A percentile compares a stretch with the other conserved stretches of the same genome.
These are phyloP conservation scores for Mesembryanthemum crystallinum DNA, from an alignment of 148 eudicot genomes.

Conservation along the genomic window DNA sequence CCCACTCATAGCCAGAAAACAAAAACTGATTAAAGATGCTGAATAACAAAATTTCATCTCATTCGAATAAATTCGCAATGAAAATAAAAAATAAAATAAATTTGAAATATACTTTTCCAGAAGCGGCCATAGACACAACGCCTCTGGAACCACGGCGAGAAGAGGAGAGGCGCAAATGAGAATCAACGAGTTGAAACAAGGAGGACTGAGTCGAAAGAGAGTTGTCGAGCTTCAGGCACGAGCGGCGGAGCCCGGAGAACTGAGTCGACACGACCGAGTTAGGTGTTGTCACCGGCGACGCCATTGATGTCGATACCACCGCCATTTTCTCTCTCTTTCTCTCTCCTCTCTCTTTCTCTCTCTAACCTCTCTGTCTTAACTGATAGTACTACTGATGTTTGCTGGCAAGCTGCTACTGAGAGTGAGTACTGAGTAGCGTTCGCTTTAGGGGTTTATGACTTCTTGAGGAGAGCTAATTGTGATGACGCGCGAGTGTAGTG, in stretches of 20 bases:
- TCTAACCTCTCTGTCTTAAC: conserved; percentile 8
- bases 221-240: conserved; percentile 44
- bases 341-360: neutral
- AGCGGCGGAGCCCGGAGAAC: conserved; percentile 55
- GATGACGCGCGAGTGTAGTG: neutral
- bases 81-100: too few relatives aligned
- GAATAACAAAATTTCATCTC: neutral
- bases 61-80: too few relatives aligned
- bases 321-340: conserved; percentile 35
- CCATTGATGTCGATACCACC: conserved; percentile 50
- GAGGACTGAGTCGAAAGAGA: conserved; percentile 39
- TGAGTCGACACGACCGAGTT: conserved; percentile 42
- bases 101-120: conserved; percentile 52
- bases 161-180: conserved; percentile 61
- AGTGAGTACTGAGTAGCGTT: neutral
- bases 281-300: conserved; percentile 45
- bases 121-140: conserved; percentile 75
- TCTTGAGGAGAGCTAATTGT: neutral
- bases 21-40: neutral
- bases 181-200: conserved; percentile 45
- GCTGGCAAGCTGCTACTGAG: neutral
- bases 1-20: neutral
- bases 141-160: conserved; percentile 44
- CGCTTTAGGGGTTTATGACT: conserved; percentile 19
- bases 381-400: neutral